phyloP scores from a whole-genome alignment of 495 filamentous ascomycete genomes.

The Cryomyces minteri region DNA sequence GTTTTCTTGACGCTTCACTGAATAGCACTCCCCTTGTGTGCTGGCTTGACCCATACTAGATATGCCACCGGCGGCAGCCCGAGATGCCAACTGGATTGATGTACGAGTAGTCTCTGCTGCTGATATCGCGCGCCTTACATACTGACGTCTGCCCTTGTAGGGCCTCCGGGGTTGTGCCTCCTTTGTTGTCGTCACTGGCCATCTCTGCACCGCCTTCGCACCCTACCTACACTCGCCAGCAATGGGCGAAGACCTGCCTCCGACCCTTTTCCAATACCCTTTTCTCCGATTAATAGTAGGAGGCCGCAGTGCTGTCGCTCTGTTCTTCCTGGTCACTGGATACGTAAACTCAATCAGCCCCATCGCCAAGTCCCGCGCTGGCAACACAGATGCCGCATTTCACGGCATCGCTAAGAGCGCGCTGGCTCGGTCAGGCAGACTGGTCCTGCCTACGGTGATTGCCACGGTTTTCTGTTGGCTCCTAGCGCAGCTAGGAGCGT shows the following conservation, averaged over 20 bases:
- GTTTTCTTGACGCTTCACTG: no score
- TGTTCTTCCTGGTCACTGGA: constrained; percentile 17
- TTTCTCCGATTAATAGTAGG: constrained; percentile 14
- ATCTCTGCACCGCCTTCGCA: constrained; percentile 13
- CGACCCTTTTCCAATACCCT: constrained; percentile 11
- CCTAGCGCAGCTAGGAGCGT: constrained; percentile 11
- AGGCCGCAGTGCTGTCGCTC: constrained; percentile 11
- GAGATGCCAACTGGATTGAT: constrained; percentile 15
- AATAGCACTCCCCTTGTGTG: no score
- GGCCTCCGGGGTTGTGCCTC: constrained; percentile 14
- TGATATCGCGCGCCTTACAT: neutral
- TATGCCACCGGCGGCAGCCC: neutral
- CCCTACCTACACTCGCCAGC: constrained; percentile 11
- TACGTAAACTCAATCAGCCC: constrained; percentile 16
- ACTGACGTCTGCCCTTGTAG: constrained; percentile 1
- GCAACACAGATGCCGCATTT: constrained; percentile 13
- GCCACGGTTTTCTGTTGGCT: constrained; percentile 14
- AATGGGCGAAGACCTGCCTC: constrained; percentile 5
- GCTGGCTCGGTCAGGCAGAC: constrained; percentile 10
- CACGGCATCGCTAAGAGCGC: constrained; percentile 8
- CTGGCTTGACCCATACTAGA: no score
- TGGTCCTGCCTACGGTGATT: constrained; percentile 12
- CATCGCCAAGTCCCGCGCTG: constrained; percentile 9
- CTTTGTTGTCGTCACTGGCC: constrained; percentile 13
- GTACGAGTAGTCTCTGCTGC: constrained; percentile 2